Evolutionary conservation across 345 rosid species (phyloP), one percentile per base, ranked within the genome.

Genomic region (Euclidium syriacum): DNA sequence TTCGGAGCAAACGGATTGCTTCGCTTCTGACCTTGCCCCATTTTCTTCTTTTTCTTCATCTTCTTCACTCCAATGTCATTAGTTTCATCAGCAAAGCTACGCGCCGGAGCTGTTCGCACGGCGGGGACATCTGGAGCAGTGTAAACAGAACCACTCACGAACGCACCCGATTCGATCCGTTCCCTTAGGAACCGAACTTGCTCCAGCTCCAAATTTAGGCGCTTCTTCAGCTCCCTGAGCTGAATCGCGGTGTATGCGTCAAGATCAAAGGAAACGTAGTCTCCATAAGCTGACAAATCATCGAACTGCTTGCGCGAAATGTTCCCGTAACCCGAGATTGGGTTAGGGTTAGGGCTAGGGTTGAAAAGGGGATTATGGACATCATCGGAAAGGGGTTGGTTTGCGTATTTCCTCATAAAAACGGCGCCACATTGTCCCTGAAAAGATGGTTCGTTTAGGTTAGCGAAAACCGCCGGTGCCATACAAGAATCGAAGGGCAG

Each of bases 191-290:
- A 68, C 24, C 91, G 87, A 62, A 89, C 82, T 80, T 71, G 86
- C 62, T 84, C 94, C 8, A 89, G 86, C 81, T 89, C 96, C 8
- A 8, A 48, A 10, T 68, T 71, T 65, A 89, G 68, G 5, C 79
- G 86, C 58, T 53, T 73, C 65, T 82, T 86, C 4, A 86, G 78
- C 80, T 84, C 94, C 60, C 23, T 77, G 34, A 81, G 80, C 53
- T 78, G 76, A 62, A 40, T 75, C 30, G 77, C 57, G 35, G 77
- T 71, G 25, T 80, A 82, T 0, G 80, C 82, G 5, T 85, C 88
- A 16, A 83, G 88, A n/a, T 79, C 85, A 12, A 81, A 82, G 3
- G 90, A 82, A 1, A 84, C 82, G 0, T 82, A 77, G 58, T 79
- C 86, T 8, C 78, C 75, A 4, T 47, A 54, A 10, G 69, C 72